These are phyloP conservation scores for Sugiyamaella floridensis DNA, from an alignment of 805 yeast genomes.

Conservation along the genomic window DNA sequence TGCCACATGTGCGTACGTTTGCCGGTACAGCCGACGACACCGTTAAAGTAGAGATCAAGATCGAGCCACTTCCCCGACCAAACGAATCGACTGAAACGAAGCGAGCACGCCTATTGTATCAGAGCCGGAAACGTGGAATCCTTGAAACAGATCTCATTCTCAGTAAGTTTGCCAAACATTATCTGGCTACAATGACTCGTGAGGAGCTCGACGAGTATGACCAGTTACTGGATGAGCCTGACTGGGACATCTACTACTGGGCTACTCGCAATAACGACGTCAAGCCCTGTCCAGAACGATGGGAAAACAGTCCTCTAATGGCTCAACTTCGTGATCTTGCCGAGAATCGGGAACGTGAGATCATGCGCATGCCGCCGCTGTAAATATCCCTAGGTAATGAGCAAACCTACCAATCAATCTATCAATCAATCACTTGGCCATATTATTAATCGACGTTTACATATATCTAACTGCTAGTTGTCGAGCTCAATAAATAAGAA, in stretches of 20 bases:
- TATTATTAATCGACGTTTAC: background rate
- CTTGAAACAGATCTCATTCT: slow-evolving; percentile 84
- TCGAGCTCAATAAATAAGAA: background rate
- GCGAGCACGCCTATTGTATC: slow-evolving; percentile 84
- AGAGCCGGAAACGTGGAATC: slow-evolving; percentile 90
- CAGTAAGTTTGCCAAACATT: slow-evolving; percentile 75
- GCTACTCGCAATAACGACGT: slow-evolving; percentile 72
- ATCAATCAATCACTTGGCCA: too few species aligned
- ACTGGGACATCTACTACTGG: slow-evolving; percentile 99
- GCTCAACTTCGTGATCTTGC: slow-evolving; percentile 62
- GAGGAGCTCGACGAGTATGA: slow-evolving; percentile 83
- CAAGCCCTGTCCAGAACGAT: slow-evolving; percentile 81
- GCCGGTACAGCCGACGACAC: background rate
- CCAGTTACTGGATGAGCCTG: slow-evolving; percentile 76
- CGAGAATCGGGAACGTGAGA: slow-evolving; percentile 60
- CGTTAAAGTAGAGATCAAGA: slow-evolving; percentile 44
- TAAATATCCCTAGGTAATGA: background rate
- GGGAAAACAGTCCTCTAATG: slow-evolving; percentile 66
- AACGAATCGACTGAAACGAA: slow-evolving; percentile 68
- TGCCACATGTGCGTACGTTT: background rate
- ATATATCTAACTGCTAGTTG: background rate
- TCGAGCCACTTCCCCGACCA: slow-evolving; percentile 70
- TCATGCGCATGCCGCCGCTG: slow-evolving; percentile 65
- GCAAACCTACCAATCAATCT: too few species aligned
- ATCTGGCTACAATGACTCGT: slow-evolving; percentile 50